Evolutionary conservation across 768 basidiomycete species (phyloP).

Genomic region (Pseudohyphozyma bogoriensis): DNA sequence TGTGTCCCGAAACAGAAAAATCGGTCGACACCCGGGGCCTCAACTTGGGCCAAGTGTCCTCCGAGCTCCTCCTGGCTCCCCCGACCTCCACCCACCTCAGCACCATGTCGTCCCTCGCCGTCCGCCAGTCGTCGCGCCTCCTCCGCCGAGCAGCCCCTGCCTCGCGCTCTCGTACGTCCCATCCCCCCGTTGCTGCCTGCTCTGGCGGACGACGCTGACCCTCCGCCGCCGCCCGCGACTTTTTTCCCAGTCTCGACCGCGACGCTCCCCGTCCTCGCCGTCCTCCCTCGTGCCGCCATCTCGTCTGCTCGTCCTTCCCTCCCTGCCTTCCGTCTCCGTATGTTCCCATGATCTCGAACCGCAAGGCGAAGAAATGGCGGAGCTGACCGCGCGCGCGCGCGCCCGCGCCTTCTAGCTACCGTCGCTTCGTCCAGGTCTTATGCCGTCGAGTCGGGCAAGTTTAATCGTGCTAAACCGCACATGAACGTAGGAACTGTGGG

Average conservation of each 20-base stretch:
- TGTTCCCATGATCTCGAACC: neutral
- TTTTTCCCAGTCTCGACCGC: conserved; percentile 16
- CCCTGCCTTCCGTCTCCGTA: conserved; percentile 6
- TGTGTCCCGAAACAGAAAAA: no score
- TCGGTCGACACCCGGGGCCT: no score
- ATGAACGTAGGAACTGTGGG: conserved; percentile 68
- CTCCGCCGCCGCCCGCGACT: neutral
- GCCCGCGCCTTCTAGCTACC: neutral
- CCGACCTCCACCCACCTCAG: neutral
- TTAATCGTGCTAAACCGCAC: conserved; percentile 42
- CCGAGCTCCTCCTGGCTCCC: no score
- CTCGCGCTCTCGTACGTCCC: neutral
- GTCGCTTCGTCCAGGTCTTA: conserved; percentile 18
- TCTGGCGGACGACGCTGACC: neutral
- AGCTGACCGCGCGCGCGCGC: no score
- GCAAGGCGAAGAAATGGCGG: no score
- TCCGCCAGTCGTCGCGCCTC: neutral
- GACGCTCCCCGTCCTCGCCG: conserved; percentile 10
- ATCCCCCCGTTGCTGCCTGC: neutral
- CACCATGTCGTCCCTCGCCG: neutral
- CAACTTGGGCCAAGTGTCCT: no score
- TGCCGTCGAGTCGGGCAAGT: conserved; percentile 34
- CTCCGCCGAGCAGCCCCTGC: neutral
- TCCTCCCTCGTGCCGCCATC: conserved; percentile 13
- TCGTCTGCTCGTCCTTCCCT: neutral